Percentiles rank a stretch among this genome's conserved stretches.
Conservation (phyloP, 2,329 filamentous ascomycete species). For the Nemania abortiva region DNA sequence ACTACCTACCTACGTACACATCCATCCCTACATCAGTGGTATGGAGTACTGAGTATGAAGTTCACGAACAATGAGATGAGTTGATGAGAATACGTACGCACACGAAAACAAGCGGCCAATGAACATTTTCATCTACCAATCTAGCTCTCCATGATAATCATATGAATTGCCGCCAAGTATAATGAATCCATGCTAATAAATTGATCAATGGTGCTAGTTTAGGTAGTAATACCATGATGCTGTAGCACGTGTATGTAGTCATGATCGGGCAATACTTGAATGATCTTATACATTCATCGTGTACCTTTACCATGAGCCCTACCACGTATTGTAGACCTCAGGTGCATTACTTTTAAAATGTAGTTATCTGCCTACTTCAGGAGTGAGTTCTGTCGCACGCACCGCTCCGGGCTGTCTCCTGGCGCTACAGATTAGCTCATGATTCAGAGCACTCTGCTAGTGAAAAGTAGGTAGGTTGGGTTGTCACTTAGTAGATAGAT, state of each 20-base stretch:
- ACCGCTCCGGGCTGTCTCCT: background rate
- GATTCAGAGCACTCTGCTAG: slow-evolving; percentile 2
- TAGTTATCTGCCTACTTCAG: too few species aligned
- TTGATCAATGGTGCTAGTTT: slow-evolving; percentile 3
- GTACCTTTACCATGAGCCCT: background rate
- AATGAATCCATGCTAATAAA: background rate
- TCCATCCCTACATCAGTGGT: background rate
- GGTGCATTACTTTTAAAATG: too few species aligned
- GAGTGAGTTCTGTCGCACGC: background rate
- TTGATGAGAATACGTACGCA: slow-evolving; percentile 2
- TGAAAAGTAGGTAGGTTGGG: background rate
- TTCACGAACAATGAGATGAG: background rate
- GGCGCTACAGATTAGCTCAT: slow-evolving; percentile 20
- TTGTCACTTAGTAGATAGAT: background rate
- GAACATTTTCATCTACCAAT: background rate
- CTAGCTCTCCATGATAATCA: slow-evolving; percentile 7
- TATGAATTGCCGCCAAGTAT: slow-evolving; percentile 15
- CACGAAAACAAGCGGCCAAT: slow-evolving; percentile 2
- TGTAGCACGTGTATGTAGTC: background rate
- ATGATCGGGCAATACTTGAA: background rate
- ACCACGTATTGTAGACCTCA: too few species aligned
- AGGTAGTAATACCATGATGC: slow-evolving; percentile 11
- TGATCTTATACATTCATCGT: background rate
- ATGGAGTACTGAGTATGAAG: background rate
- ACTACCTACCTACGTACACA: background rate